Percentiles rank a stretch among this genome's conserved stretches.
Evolutionary conservation across 2,329 filamentous ascomycete species (phyloP).

Genomic region (Dactylellina drechsleri): DNA sequence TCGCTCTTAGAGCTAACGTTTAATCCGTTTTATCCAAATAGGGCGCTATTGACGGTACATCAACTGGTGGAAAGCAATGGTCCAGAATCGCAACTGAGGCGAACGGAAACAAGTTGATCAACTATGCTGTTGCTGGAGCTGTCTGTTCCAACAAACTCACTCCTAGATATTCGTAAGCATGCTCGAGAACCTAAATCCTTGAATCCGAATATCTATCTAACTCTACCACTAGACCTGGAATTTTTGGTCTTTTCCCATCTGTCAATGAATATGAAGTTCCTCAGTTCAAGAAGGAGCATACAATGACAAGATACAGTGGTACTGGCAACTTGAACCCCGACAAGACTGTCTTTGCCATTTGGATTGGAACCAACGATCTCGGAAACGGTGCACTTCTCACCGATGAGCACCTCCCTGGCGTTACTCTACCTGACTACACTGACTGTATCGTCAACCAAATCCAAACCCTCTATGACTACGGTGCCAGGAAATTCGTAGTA

Average conservation of each 20-base stretch:
- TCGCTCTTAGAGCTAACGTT: not conserved
- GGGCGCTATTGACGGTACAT: constrained; percentile 66
- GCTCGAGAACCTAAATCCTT: not conserved
- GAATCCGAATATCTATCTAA: not conserved
- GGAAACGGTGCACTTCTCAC: constrained; percentile 73
- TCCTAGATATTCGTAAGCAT: constrained; percentile 63
- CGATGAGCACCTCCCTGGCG: constrained; percentile 70
- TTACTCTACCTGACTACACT: constrained; percentile 72
- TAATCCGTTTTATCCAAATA: constrained; percentile 60
- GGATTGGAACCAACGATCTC: constrained; percentile 85
- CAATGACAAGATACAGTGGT: constrained; percentile 46
- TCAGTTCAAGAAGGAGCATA: constrained; percentile 67
- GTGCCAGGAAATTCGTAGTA: constrained; percentile 76
- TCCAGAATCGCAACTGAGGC: constrained; percentile 72
- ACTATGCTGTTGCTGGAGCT: constrained; percentile 79
- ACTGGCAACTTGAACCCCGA: constrained; percentile 62
- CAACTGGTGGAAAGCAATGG: constrained; percentile 76
- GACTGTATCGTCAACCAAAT: constrained; percentile 75
- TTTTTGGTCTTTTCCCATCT: constrained; percentile 70
- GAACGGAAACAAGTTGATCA: constrained; percentile 68
- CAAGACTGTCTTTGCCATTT: constrained; percentile 78
- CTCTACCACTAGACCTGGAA: constrained; percentile 61
- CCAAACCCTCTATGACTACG: constrained; percentile 72
- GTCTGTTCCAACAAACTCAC: constrained; percentile 77
- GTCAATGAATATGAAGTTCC: constrained; percentile 72